Base-by-base conservation (phyloP, 495 filamentous ascomycete genomes). In the Cryomyces minteri region DNA sequence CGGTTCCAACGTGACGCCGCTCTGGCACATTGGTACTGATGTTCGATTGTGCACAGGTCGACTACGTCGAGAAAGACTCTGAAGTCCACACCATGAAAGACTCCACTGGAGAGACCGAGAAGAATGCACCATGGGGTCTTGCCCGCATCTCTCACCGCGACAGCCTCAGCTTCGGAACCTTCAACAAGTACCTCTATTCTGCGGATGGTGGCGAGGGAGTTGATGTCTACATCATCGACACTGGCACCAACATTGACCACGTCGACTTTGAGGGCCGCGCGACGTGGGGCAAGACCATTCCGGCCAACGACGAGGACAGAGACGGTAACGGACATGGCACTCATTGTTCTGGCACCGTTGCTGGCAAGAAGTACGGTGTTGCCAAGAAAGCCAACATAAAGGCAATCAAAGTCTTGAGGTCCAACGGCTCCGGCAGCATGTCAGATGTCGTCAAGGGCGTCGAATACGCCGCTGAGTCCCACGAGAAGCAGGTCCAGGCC, bases 261-360 rank as follows among this genome's bases (percentile, higher is more conserved):
- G 87, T 88, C 50, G 92, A 99, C 65, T 99, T 99, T 51, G 88
- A 87, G 62, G 92, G 87, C 45, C 86, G 92, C 59, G 92, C 92
- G 43, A 66, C 69, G 54, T 99, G 92, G 92, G 88, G 88, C 61
- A 87, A 93, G 77, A 99, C 92, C 45, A 82, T 99, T 55, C 92
- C 92, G 45, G 47, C 58, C 40, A 74, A 73, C 48, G 92, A 99
- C 57, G 76, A 67, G 38, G 92, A 99, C 61, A 67, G 73, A 43
- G 92, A 99, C 69, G 92, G 92, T 62, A 99, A 99, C 55, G 92
- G 92, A 44, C 92, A 99, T 71, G 92, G 92, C 54, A 99, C 92
- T 51, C 92, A 99, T 73, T 99, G 92, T 73, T 96, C 92, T 47
- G 92, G 92, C 52, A 99, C 92, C 37, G 77, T 96, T 54, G 92